Conservation (phyloP, 139 green algal genomes). For the Astrephomene gubernaculifera region DNA sequence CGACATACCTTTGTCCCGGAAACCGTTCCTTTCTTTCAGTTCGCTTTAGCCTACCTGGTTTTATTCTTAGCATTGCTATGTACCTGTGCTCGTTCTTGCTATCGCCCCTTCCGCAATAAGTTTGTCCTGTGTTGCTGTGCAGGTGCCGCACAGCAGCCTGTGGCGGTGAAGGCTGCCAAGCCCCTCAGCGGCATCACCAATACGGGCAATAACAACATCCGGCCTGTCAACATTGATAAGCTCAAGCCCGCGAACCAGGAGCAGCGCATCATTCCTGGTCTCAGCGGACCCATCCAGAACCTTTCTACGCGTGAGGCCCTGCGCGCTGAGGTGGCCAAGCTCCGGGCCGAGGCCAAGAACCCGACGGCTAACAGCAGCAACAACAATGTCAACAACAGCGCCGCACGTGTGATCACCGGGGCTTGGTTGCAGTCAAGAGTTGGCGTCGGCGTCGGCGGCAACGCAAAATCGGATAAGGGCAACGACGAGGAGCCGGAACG, state of each 20-base stretch:
- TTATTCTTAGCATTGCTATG: too few species aligned
- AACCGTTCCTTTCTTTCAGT: neutral
- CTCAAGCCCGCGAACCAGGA: neutral
- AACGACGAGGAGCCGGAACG: neutral
- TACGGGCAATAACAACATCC: too few species aligned
- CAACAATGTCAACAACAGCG: neutral
- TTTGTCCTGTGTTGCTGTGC: too few species aligned
- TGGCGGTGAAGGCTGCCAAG: too few species aligned
- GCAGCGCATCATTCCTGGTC: neutral
- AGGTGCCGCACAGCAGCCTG: too few species aligned
- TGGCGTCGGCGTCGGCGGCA: neutral
- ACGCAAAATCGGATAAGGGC: neutral
- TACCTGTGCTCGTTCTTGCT: too few species aligned
- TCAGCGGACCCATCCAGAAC: neutral
- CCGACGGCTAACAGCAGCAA: too few species aligned
- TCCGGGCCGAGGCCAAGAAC: neutral
- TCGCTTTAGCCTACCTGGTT: too few species aligned
- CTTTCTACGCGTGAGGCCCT: neutral
- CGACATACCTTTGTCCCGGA: neutral
- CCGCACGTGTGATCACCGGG: neutral
- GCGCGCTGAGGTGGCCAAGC: neutral
- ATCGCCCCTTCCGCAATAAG: too few species aligned
- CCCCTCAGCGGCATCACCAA: too few species aligned
- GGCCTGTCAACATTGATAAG: too few species aligned
- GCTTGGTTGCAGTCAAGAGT: neutral